These are phyloP conservation scores for Lachancea waltii DNA, from an alignment of 805 yeast genomes.

Conservation along the genomic window DNA sequence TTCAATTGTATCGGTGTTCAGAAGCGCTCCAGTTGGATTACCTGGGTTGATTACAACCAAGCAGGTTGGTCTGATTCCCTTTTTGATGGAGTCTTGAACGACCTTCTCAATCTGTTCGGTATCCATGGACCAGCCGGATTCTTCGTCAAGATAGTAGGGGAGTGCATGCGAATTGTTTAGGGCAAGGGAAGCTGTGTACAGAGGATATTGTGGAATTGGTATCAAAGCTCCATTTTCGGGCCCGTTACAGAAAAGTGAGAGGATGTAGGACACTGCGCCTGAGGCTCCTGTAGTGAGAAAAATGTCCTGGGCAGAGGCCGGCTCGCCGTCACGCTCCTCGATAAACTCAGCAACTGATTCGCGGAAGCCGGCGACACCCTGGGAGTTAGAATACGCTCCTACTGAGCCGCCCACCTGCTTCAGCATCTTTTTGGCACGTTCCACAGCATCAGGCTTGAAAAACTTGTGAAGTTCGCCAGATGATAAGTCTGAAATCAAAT, in stretches of 20 bases:
- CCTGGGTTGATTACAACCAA: slow-evolving; percentile 96
- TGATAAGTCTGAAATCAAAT: slow-evolving; percentile 37
- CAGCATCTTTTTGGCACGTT: slow-evolving; percentile 60
- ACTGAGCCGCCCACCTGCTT: slow-evolving; percentile 62
- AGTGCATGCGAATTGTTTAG: slow-evolving; percentile 75
- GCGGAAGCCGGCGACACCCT: slow-evolving; percentile 72
- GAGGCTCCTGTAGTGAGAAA: slow-evolving; percentile 94
- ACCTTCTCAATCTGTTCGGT: slow-evolving; percentile 54
- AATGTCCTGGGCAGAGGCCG: slow-evolving; percentile 62
- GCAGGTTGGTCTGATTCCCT: slow-evolving; percentile 63
- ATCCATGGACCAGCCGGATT: slow-evolving; percentile 76
- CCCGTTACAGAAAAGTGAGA: slow-evolving; percentile 64
- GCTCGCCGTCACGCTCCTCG: slow-evolving; percentile 65
- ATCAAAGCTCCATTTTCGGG: slow-evolving; percentile 72
- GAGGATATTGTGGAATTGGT: slow-evolving; percentile 97
- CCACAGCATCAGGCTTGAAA: slow-evolving; percentile 61
- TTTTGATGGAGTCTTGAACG: slow-evolving; percentile 41
- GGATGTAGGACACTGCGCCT: slow-evolving; percentile 75
- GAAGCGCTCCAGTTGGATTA: slow-evolving; percentile 92
- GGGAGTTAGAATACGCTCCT: slow-evolving; percentile 94
- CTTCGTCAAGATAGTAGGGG: slow-evolving; percentile 82
- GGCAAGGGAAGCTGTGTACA: slow-evolving; percentile 91
- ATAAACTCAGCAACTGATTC: slow-evolving; percentile 79
- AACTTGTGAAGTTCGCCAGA: slow-evolving; percentile 18
- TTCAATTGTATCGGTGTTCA: slow-evolving; percentile 57